Base-by-base conservation (phyloP, 768 basidiomycete species). In the Symmetrospora coprosmae region DNA sequence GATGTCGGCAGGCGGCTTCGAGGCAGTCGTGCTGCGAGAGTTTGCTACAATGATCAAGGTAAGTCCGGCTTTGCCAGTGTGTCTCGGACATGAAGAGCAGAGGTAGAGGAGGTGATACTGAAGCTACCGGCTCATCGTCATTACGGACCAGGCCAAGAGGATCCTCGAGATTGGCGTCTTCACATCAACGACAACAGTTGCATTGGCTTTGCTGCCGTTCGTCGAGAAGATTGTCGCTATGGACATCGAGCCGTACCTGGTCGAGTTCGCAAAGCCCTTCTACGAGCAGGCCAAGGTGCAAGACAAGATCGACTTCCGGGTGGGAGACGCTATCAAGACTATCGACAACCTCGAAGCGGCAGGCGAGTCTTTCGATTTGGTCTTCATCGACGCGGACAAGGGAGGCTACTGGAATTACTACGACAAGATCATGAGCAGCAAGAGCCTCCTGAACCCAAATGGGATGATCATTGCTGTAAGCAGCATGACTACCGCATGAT, bases 201-300 rank as follows among this genome's bases (percentile, higher is more conserved):
- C 74, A 25, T 68, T 71, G 25, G 74, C 73, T 23, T 66, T 76
- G 2, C 70, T 75, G 35, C 72, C 73, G 0, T 72, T 72, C 63
- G 72, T 76, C 52, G 70, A 74, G 55, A 73, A 73, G 46, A 71
- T 76, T 16, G 70, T 72, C 25, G 71, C 74, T 16, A 73, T 75
- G 62, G 71, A 71, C 37, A 48, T 66, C 52, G 67, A 68, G 51
- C 56, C 51, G 9, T 62, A 48, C 53, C 60, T 64, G 3, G 38
- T 41, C 11, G 41, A 52, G 14, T 65, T 64, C 50, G 60, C 39
- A 27, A 21, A 45, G 37, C 67, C 65, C 19, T 64, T 19, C 31
- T 68, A 65, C 61, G 17, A 48, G 5, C 48, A 52, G 25, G 67
- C 65, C 2, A 65, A 64, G 28, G 64, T 66, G 14, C 4, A 50